These are phyloP conservation scores for Saccharomycopsis microspora DNA, from an alignment of 805 yeast genomes.

Conservation along the genomic window DNA sequence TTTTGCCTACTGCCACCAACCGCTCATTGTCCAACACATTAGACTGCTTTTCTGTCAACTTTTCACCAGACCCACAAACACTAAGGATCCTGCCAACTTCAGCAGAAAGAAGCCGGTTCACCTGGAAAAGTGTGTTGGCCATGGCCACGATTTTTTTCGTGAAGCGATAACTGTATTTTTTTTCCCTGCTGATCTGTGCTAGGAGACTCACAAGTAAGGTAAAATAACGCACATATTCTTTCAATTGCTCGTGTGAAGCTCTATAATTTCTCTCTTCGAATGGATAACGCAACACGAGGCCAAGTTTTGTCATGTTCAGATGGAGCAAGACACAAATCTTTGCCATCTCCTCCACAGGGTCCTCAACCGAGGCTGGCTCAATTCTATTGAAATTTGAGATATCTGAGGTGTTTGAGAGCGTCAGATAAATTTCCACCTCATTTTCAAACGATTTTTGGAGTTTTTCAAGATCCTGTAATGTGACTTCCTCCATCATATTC, in stretches of 20 bases:
- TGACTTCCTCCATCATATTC: too few species aligned
- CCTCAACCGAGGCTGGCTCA: slow-evolving; percentile 25
- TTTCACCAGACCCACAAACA: neutral
- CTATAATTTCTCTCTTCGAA: slow-evolving; percentile 25
- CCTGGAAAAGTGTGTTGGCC: neutral
- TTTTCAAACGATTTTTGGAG: too few species aligned
- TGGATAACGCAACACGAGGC: slow-evolving; percentile 56
- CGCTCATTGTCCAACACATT: slow-evolving; percentile 28
- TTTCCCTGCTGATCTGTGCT: slow-evolving; percentile 25
- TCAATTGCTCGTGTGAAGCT: slow-evolving; percentile 39
- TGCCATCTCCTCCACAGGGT: slow-evolving; percentile 43
- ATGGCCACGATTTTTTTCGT: neutral
- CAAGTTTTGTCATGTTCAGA: slow-evolving; percentile 73
- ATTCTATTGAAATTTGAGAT: slow-evolving; percentile 9
- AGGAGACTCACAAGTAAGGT: slow-evolving; percentile 35
- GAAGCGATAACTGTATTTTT: neutral
- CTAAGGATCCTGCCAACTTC: slow-evolving; percentile 1
- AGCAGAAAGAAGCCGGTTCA: neutral
- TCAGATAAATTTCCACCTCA: too few species aligned
- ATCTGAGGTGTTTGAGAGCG: too few species aligned
- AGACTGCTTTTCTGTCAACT: slow-evolving; percentile 20
- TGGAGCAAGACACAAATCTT: slow-evolving; percentile 50
- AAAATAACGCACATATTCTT: slow-evolving; percentile 33
- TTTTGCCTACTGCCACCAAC: slow-evolving; percentile 48
- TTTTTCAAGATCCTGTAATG: too few species aligned